Base-by-base conservation (phyloP, 2,329 filamentous ascomycete species). In the Leptographium flavum region DNA sequence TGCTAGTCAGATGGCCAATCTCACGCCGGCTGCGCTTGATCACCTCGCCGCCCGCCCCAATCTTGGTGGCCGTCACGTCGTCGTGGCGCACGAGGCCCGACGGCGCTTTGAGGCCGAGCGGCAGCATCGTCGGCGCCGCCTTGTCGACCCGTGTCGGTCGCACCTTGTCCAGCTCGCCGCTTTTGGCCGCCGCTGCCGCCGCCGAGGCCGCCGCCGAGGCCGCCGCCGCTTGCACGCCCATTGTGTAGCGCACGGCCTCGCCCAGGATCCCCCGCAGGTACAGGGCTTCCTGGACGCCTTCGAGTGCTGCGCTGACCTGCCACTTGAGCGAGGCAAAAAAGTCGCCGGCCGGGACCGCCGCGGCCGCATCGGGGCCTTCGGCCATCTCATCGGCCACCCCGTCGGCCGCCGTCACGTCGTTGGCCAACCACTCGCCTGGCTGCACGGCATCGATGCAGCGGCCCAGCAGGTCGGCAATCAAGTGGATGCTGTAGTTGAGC, bases 401-500 rank as follows among this genome's bases (percentile, higher is more conserved):
- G 28, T 5, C 22, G 14, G 21, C 17, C 15, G 15, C 30, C 9
- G 74, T 62, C 39, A 69, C 64, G 51, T 76, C 76, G 51, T 80
- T 78, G 28, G 76, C 65, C 45, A 88, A 68, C 83, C 83, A 88
- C 19, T 83, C 83, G 45, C 77, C 76, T 10, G 80, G 71, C 2
- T 83, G 83, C 15, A 90, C 73, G 0, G 84, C 79, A 60, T 90
- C 84, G 37, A 90, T 69, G 49, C 83, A 84, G 54, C 79, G 77
- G 50, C 78, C 78, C 27, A 88, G 69, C 4, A 90, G 67, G 51
- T 81, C 77, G 15, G 81, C 76, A 50, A 90, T 81, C 35, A 85
- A 73, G 15, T 75, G 69, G 52, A 88, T 81, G 43, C 79, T 76
- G 42, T 76, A 75, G 54, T 87, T 79, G 19, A 80, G 75, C 0